Conservation (phyloP, 1,284 basidiomycete species). For the Caloboletus inedulis region DNA sequence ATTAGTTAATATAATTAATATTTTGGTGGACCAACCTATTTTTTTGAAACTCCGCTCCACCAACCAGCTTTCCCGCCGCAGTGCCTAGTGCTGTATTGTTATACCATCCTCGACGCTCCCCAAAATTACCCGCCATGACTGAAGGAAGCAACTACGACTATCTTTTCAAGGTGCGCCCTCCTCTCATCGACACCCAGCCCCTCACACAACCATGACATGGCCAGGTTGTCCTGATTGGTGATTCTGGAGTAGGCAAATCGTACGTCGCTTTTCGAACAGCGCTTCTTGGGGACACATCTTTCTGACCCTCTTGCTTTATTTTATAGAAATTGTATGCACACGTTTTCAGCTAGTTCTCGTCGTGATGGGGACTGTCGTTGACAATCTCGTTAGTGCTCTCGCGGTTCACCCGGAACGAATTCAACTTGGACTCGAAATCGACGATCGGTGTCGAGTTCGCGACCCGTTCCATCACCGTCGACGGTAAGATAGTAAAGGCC, state of each 20-base stretch:
- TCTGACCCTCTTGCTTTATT: background rate
- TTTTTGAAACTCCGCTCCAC: conserved; percentile 26
- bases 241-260: conserved; percentile 99
- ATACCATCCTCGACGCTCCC: conserved; percentile 16
- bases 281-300: background rate
- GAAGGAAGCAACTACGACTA: conserved; percentile 94
- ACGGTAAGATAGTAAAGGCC: conserved; percentile 96
- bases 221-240: conserved; percentile 96
- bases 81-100: conserved; percentile 2
- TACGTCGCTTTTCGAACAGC: conserved; percentile 38
- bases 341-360: background rate
- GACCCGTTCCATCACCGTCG: conserved; percentile 91
- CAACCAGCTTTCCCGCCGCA: background rate
- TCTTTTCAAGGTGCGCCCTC: conserved; percentile 81
- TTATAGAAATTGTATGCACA: conserved; percentile 26
- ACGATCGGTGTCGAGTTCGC: conserved; percentile 99
- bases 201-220: background rate
- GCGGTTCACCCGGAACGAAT: conserved; percentile 99
- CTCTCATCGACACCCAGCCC: background rate
- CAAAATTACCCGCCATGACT: conserved; percentile 53
- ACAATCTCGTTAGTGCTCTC: conserved; percentile 59
- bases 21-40: background rate
- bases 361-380: background rate
- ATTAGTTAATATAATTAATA: background rate
- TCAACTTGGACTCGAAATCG: conserved; percentile 98